A percentile compares a stretch with the other conserved stretches of the same genome.
Conservation (phyloP, 2,329 filamentous ascomycete genomes). For the Botryotinia convoluta region DNA sequence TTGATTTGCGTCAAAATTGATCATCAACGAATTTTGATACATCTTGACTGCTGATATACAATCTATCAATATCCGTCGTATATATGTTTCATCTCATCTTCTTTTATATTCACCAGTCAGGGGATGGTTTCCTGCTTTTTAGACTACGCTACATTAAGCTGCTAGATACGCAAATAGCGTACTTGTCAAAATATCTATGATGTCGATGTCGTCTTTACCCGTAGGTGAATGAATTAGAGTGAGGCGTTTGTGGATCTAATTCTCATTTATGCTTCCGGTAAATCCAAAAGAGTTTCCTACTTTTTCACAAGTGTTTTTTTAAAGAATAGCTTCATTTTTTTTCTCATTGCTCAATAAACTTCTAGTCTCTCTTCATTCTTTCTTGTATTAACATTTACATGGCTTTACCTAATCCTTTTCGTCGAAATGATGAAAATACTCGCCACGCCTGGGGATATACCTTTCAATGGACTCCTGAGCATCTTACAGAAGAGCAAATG, state of each 20-base stretch:
- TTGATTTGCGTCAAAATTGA: not conserved
- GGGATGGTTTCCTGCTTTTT: not conserved
- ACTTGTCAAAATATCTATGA: not conserved
- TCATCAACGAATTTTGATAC: not conserved
- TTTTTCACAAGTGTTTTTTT: not conserved
- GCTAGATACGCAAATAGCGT: not conserved
- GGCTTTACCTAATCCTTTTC: constrained; percentile 26
- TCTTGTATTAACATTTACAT: not conserved
- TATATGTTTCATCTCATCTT: not conserved
- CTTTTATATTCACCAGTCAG: not conserved
- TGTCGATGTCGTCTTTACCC: not conserved
- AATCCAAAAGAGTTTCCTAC: not conserved
- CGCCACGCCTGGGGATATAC: constrained; percentile 56
- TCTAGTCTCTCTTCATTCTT: not conserved
- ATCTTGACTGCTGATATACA: not conserved
- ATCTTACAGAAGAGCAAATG: constrained; percentile 59
- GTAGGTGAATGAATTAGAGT: not conserved
- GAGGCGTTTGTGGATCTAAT: not conserved
- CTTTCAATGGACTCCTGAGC: constrained; percentile 66
- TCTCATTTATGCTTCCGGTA: not conserved
- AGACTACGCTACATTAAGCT: not conserved
- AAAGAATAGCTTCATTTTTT: too few relatives aligned
- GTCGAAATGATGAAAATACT: constrained; percentile 29
- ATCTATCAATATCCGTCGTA: not conserved
- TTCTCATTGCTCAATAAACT: not conserved